These are phyloP conservation scores for Azolla pinnata DNA, from an alignment of 75 land plant genomes.

Conservation along the genomic window DNA sequence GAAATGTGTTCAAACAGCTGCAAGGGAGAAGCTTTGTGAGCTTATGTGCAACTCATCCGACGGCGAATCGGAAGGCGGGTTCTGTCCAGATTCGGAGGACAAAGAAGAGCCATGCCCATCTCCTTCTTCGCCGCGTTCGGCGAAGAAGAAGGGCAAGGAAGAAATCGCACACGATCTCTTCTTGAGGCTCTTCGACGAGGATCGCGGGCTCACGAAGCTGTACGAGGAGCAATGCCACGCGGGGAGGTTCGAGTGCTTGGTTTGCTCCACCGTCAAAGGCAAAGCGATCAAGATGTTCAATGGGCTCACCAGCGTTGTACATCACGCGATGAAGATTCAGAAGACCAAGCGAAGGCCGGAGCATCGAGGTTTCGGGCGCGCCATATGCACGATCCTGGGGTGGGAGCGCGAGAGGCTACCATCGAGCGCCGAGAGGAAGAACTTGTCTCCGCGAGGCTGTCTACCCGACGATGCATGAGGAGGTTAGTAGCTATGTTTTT, in stretches of 20 bases:
- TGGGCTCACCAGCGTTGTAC: slow-evolving; percentile 33
- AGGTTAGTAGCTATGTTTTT: too few relatives aligned
- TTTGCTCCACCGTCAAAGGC: slow-evolving; percentile 32
- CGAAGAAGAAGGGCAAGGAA: slow-evolving; percentile 1
- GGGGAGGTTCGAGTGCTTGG: slow-evolving; percentile 49
- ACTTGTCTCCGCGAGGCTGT: too few relatives aligned
- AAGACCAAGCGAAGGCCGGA: slow-evolving; percentile 38
- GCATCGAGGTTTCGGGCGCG: slow-evolving; percentile 46
- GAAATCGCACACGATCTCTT: slow-evolving; percentile 25
- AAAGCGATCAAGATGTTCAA: slow-evolving; percentile 29
- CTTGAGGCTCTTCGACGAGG: slow-evolving; percentile 20
- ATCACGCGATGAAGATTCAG: slow-evolving; percentile 35
- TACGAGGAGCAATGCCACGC: slow-evolving; percentile 38
- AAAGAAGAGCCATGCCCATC: neutral
- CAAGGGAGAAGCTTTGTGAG: neutral
- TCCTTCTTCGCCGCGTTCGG: neutral
- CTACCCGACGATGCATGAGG: too few relatives aligned
- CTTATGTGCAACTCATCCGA: neutral
- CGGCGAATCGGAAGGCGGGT: neutral
- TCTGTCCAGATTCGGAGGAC: slow-evolving; percentile 8
- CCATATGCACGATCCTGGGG: slow-evolving; percentile 40
- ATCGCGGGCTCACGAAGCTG: slow-evolving; percentile 29
- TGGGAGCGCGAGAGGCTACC: slow-evolving; percentile 41
- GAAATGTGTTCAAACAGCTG: neutral
- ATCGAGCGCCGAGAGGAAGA: too few relatives aligned